Evolutionary conservation across 169 alveolate species (phyloP), one percentile per base, ranked within the genome.

Genomic region (Cryptosporidium baileyi): DNA sequence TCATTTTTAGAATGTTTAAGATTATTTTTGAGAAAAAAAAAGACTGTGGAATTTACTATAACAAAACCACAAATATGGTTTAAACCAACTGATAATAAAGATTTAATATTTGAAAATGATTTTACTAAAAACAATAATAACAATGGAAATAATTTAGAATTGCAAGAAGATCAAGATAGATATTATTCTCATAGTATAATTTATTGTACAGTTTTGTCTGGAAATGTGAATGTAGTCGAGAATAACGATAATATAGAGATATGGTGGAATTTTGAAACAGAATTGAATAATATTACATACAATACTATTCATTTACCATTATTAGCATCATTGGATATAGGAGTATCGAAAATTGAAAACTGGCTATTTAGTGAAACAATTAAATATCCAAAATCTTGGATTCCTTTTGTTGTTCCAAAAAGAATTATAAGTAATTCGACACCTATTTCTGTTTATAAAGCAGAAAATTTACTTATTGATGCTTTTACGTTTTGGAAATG

Each of bases 221-320:
- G 82, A n/a, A 74, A 38, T 11, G 67, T 74, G 3, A 52, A 32
- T 19, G 28, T 49, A 1, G 57, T 38, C 5, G 67, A 74, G 7
- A 45, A 59, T 0, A 38, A 74, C 8, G n/a, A 38, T 38, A 22
- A 61, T 1, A 15, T 24, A n/a, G 67, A 74, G 60, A 34, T 74
- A 36, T 74, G 82, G 82, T 74, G 82, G 82, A 74, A 45, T 36
- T 74, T 74, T 57, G 67, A 74, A 19, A n/a, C 49, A 30, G 9
- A 43, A 3, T 40, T 24, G 15, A 11, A 47, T 26, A 4, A 17
- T 41, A 15, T 54, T 6, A 15, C 57, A 15, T 22, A 52, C 24
- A 59, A 57, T 19, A 59, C 82, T 3, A 34, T 74, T 41, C 60
- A 49, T 30, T 40, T 74, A 22, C 82, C 82, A 13, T 40, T 74